Percentiles rank a stretch among this genome's conserved stretches.
Conservation (phyloP, 768 basidiomycete species). For the Amanita polypyramis region DNA sequence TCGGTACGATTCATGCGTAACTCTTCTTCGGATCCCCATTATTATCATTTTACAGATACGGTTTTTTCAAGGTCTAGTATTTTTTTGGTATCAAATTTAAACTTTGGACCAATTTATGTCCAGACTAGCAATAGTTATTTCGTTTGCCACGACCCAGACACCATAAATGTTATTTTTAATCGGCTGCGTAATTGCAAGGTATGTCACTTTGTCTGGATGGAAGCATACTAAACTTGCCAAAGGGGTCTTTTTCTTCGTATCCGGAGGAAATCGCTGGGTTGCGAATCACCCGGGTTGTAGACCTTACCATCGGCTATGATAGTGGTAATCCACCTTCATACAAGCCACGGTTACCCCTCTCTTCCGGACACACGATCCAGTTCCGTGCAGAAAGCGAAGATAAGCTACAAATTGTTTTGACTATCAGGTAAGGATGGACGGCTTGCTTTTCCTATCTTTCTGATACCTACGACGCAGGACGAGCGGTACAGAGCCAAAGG, state of each 20-base stretch:
- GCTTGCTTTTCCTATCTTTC: background rate
- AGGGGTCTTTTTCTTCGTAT: constrained; percentile 28
- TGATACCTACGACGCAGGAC: constrained; percentile 38
- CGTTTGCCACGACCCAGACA: constrained; percentile 55
- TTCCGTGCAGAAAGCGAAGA: constrained; percentile 44
- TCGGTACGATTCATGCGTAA: constrained; percentile 26
- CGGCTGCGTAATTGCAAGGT: constrained; percentile 51
- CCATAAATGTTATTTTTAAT: constrained; percentile 58
- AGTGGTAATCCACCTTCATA: constrained; percentile 60
- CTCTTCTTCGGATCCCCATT: constrained; percentile 1
- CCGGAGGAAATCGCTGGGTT: constrained; percentile 53
- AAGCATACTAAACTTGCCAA: background rate
- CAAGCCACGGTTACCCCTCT: constrained; percentile 53
- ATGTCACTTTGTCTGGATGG: constrained; percentile 8
- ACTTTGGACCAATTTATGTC: background rate
- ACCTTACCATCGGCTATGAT: constrained; percentile 72
- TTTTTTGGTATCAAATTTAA: background rate
- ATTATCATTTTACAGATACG: constrained; percentile 38
- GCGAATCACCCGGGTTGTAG: constrained; percentile 51
- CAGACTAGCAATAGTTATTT: constrained; percentile 82
- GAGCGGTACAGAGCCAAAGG: constrained; percentile 88
- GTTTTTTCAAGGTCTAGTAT: constrained; percentile 55
- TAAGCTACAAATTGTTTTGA: constrained; percentile 49
- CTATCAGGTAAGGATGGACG: constrained; percentile 41
- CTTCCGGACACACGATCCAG: constrained; percentile 81